phyloP scores from a whole-genome alignment of 2,329 filamentous ascomycete species.

The Monascus ruber region DNA sequence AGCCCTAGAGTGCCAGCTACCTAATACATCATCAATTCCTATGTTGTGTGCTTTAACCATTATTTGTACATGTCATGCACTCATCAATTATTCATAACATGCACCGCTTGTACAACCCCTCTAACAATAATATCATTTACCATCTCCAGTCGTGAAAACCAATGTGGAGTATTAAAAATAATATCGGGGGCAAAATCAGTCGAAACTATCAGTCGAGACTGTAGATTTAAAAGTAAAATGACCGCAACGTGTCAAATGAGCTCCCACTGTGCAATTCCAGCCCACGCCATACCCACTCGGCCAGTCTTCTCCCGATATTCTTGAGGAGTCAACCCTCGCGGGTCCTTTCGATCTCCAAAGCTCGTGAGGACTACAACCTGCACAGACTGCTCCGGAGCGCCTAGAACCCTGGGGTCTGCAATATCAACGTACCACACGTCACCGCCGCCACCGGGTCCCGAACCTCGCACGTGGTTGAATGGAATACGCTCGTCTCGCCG shows the following conservation, averaged over 20 bases:
- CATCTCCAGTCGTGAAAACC: no score
- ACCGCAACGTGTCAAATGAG: slow-evolving; percentile 24
- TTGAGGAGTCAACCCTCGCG: slow-evolving; percentile 39
- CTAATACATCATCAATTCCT: no score
- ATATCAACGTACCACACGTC: slow-evolving; percentile 77
- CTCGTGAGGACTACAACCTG: slow-evolving; percentile 51
- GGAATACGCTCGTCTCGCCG: slow-evolving; percentile 56
- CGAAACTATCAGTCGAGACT: background rate
- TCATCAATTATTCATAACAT: no score
- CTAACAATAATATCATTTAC: no score
- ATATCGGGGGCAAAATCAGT: background rate
- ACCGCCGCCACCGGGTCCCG: slow-evolving; percentile 49
- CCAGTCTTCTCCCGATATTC: slow-evolving; percentile 40
- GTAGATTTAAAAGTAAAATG: background rate
- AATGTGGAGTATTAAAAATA: no score
- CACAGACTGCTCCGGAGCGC: slow-evolving; percentile 57
- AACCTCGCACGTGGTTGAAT: slow-evolving; percentile 42
- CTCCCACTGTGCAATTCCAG: slow-evolving; percentile 44
- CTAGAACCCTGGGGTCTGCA: slow-evolving; percentile 48
- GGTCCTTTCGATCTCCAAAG: slow-evolving; percentile 40
- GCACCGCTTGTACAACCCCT: no score
- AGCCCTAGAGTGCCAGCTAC: no score
- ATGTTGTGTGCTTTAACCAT: no score
- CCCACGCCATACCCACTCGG: slow-evolving; percentile 38
- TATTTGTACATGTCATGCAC: no score